Conservation (phyloP, 495 filamentous ascomycete species). For the Aspergillus incahuasiensis region DNA sequence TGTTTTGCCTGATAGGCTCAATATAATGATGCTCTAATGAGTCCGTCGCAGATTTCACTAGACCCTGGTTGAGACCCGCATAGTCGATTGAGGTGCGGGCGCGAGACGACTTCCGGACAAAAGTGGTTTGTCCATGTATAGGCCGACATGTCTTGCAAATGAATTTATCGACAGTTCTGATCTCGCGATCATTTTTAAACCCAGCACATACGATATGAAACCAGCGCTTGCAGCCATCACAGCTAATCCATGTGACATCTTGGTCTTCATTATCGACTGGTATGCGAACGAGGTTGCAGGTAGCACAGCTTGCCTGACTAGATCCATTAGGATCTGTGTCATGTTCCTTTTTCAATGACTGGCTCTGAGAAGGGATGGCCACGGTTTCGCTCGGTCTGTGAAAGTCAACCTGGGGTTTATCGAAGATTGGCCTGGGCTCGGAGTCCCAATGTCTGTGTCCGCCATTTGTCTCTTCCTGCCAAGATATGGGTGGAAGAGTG, state of each 20-base stretch:
- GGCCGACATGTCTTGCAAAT: slow-evolving; percentile 59
- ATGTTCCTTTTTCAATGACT: slow-evolving; percentile 30
- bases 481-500: slow-evolving; percentile 32
- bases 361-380: slow-evolving; percentile 4
- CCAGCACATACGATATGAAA: slow-evolving; percentile 70
- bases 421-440: slow-evolving; percentile 4
- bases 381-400: slow-evolving; percentile 2
- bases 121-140: slow-evolving; percentile 60
- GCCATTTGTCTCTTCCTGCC: slow-evolving; percentile 33
- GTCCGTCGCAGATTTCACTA: slow-evolving; percentile 64
- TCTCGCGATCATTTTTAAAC: slow-evolving; percentile 64
- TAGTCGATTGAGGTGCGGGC: slow-evolving; percentile 72
- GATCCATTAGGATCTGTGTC: slow-evolving; percentile 20
- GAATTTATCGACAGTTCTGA: slow-evolving; percentile 68
- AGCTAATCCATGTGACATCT: slow-evolving; percentile 64
- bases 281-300: slow-evolving; percentile 47
- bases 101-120: slow-evolving; percentile 57
- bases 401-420: slow-evolving; percentile 5
- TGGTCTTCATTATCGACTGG: slow-evolving; percentile 43
- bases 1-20: slow-evolving; percentile 64
- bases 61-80: slow-evolving; percentile 68
- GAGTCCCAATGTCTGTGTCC: slow-evolving; percentile 18
- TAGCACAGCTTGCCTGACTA: slow-evolving; percentile 45
- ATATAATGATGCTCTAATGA: slow-evolving; percentile 72
- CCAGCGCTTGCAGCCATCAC: slow-evolving; percentile 72